Base-by-base conservation (phyloP, 2,329 filamentous ascomycete species). In the Colletotrichum coccodes region DNA sequence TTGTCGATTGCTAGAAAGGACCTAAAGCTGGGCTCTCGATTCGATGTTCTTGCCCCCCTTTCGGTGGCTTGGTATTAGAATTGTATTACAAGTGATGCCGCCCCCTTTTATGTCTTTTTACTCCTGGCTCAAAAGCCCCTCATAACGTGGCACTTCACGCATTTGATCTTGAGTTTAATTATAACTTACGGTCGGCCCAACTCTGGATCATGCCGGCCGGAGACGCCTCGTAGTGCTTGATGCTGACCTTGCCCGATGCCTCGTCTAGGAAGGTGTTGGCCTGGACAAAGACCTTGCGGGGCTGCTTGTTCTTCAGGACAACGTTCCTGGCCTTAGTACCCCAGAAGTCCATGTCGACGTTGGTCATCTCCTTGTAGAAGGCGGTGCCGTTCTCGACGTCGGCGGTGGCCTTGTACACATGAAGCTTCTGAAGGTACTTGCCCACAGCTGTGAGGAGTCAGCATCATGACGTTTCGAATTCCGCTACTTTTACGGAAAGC, bases 201-300 rank as follows among this genome's bases (percentile, higher is more conserved):
- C 93, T 96, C 84, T 93, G 86, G 70, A 97, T 91, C 84, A 98
- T 90, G 6, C 95, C 95, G 79, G 92, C 88, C 7, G 91, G 83
- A 6, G 89, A 93, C 1, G 94, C 87, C 73, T 97, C 93, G 80
- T 98, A 98, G 82, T 98, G 94, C 82, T 91, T 93, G 79, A 97
- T 81, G 16, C 85, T 86, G 34, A 97, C 93, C 78, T 90, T 88
- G 65, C 92, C 93, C 0, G 87, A 89, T 14, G 86, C 82, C 78
- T 89, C 86, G 70, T 92, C 89, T 46, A 96, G 77, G 64, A 91
- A 87, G 0, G 95, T 98, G 80, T 97, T 98, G 68, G 94, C 94
- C 83, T 98, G 95, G 61, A 98, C 94, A 82, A 97, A 98, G 50
- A 98, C 91, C 84, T 95, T 95, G 68, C 92, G 84, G n/a, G 93